Base-by-base conservation (phyloP, 768 basidiomycete species). In the Pleurotus pulmonarius region DNA sequence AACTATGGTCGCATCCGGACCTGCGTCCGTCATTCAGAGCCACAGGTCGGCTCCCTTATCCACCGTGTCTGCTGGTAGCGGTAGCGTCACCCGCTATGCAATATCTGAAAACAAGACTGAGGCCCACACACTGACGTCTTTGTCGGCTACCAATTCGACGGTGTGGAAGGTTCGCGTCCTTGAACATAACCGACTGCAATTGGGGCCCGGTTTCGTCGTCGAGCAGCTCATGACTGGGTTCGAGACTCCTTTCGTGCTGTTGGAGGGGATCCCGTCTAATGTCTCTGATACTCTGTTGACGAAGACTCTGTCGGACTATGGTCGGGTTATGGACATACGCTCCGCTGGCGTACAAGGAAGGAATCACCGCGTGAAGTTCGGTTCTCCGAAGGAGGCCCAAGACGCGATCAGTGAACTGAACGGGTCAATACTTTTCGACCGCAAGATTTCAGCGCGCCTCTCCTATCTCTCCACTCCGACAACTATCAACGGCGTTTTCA, bases 121-220 rank as follows among this genome's bases (percentile, higher is more conserved):
- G 44, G 46, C 56, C 38, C n/a, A 16, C 25, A 59, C 59, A 26
- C 3, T 53, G 20, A 53, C 59, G 29, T 34, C 29, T 34, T 11
- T 11, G 29, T 34, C 29, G 29, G 26, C 48, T 2, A 15, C 48
- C 8, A 49, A 25, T 26, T 20, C 48, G 22, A n/a, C 48, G 46
- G 29, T 18, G 5, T 65, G 64, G 60, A 57, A 56, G 11, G 47
- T 78, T 11, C 73, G 67, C 0, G 64, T 88, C 5, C 74, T 83
- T 41, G 79, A 83, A 38, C 78, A 86, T 54, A 83, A 80, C 18
- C 76, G 73, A 49, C 78, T 86, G 16, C 79, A 73, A 18, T 72
- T 90, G 46, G 78, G 78, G 29, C 66, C 81, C 0, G 90, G 91
- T 0, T 88, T 88, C 46, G 73, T 75, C 1, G 75, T 92, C 2